Percentiles rank a stretch among this genome's conserved stretches.
phyloP scores from a whole-genome alignment of 1,284 basidiomycete species.

The Cutaneotrichosporon arboriforme region DNA sequence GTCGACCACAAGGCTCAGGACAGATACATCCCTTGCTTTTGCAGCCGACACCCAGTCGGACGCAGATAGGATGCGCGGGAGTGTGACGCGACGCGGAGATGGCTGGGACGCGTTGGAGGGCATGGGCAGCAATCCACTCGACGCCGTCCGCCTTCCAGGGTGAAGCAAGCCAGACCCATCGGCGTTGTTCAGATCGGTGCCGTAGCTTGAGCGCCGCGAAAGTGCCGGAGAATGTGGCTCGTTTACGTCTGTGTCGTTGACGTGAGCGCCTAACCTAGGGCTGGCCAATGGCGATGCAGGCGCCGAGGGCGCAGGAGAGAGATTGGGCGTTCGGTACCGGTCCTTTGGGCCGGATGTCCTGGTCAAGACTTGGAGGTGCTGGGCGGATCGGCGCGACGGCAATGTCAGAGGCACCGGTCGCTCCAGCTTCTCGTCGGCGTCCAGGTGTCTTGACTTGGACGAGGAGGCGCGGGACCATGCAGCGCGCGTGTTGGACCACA shows the following conservation, averaged over 20 bases:
- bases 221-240: conserved; percentile 22
- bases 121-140: neutral
- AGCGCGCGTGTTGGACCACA: conserved; percentile 40
- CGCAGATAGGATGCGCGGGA: conserved; percentile 30
- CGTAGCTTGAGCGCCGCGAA: conserved; percentile 34
- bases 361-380: conserved; percentile 21
- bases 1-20: conserved; percentile 31
- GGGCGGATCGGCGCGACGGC: conserved; percentile 36
- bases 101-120: conserved; percentile 4
- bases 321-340: conserved; percentile 6
- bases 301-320: conserved; percentile 3
- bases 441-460: neutral
- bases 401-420: conserved; percentile 31
- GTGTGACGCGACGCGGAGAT: conserved; percentile 22
- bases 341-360: conserved; percentile 7
- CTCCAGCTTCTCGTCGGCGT: conserved; percentile 13
- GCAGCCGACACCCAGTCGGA: conserved; percentile 40
- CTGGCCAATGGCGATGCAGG: conserved; percentile 16
- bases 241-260: conserved; percentile 5
- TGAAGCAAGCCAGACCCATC: neutral
- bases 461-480: conserved; percentile 24
- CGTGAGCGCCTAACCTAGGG: conserved; percentile 2
- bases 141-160: neutral
- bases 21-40: conserved; percentile 38
- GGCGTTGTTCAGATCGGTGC: conserved; percentile 9